Evolutionary conservation across 305 asterid species (phyloP), one percentile per base, ranked within the genome.

Genomic region (Rubia balearica): DNA sequence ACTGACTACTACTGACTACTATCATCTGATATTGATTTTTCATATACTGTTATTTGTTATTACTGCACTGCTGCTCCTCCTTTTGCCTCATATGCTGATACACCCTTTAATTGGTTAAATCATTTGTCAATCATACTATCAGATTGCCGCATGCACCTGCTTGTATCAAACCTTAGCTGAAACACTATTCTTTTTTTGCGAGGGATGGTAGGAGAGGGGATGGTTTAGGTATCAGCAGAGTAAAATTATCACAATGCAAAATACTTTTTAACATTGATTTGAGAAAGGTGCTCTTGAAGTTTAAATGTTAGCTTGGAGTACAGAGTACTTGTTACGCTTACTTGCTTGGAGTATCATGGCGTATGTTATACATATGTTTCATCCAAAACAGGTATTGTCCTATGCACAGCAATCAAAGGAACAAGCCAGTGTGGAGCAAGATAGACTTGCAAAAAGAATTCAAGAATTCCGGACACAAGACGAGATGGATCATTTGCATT

Each of bases 351-450:
- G 11, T 68, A 49, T 6, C 41, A 38, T 40, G 73, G 71, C 75
- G 62, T 77, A 51, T 67, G 43, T 51, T 46, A 48, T 69, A 36
- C 55, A 46, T 40, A 13, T 66, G 63, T 68, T 61, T 74, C 69
- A 43, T 71, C 69, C 41, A 76, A 65, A 78, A 83, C 86, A 95
- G 99, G 97, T 95, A 61, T 83, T 95, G 85, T 89, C 99, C 64
- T 95, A 81, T 87, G 96, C 97, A 45, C 98, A 89, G 78, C 99
- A 91, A 79, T 90, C 98, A 40, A 95, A 95, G 87, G 98, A 95
- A 78, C 98, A 88, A 79, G 84, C 97, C 33, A 88, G 79, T 73
- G 78, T 84, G 67, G 99, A 95, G 81, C 99, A 90, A 85, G 99
- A 95, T 79, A 95, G 82, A 84, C 94, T 95, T 83, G 98, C 89